phyloP scores from a whole-genome alignment of 208 protist species.

The Polymyxa betae region DNA sequence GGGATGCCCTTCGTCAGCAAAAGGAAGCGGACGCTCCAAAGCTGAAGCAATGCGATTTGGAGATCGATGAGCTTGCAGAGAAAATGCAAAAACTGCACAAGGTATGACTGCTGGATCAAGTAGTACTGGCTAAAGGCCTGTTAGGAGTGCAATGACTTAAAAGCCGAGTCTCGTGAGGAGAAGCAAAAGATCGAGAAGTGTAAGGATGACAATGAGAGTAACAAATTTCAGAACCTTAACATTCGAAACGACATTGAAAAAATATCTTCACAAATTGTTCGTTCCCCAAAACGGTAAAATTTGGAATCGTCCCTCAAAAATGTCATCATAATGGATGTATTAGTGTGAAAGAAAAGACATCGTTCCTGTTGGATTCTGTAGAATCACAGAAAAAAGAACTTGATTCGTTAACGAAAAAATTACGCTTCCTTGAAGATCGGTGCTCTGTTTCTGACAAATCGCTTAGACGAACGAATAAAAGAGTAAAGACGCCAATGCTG shows the following conservation, averaged over 20 bases:
- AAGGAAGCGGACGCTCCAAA: slow-evolving; percentile 14
- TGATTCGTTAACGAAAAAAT: neutral
- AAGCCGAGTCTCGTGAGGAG: neutral
- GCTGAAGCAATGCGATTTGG: neutral
- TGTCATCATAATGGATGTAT: neutral
- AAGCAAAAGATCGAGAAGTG: neutral
- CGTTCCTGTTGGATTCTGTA: neutral
- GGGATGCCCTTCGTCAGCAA: slow-evolving; percentile 20
- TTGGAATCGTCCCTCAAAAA: neutral
- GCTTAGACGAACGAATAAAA: neutral
- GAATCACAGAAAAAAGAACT: slow-evolving; percentile 10
- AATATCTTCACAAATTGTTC: slow-evolving; percentile 36
- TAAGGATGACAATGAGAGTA: neutral
- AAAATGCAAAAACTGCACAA: neutral
- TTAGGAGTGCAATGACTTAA: neutral
- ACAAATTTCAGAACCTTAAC: slow-evolving; percentile 14
- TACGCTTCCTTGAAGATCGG: slow-evolving; percentile 7
- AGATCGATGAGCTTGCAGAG: slow-evolving; percentile 10
- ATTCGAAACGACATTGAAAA: neutral
- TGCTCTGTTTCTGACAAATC: neutral
- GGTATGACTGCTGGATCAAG: too few species aligned
- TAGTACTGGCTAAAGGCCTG: too few species aligned
- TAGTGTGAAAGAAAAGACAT: neutral
- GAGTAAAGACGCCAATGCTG: neutral
- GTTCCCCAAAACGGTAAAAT: neutral